phyloP scores from a whole-genome alignment of 148 eudicot species.

The Hydrangea macrophylla region DNA sequence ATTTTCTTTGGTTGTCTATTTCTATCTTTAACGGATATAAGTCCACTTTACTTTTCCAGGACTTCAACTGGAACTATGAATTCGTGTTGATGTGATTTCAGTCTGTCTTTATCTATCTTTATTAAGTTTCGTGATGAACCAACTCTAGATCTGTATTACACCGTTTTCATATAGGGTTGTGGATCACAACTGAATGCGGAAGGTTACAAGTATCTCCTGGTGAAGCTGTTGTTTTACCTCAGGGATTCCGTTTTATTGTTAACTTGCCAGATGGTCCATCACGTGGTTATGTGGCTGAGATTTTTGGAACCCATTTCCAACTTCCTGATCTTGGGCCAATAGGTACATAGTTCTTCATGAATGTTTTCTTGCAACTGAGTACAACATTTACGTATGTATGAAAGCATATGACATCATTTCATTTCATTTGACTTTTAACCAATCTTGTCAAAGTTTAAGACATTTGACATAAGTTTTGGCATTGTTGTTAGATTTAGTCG shows the following conservation, averaged over 20 bases:
- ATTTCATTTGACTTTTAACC: neutral
- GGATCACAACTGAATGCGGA: constrained; percentile 95
- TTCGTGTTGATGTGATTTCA: neutral
- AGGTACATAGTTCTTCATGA: constrained; percentile 37
- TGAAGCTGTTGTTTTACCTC: constrained; percentile 81
- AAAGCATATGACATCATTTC: neutral
- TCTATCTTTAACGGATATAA: neutral
- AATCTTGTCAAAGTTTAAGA: neutral
- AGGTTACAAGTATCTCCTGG: constrained; percentile 82
- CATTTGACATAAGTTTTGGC: no score
- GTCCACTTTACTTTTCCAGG: neutral
- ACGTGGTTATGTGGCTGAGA: constrained; percentile 92
- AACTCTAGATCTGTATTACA: neutral
- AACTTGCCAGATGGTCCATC: constrained; percentile 92
- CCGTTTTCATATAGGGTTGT: constrained; percentile 51
- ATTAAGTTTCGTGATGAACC: neutral
- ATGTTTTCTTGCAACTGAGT: neutral
- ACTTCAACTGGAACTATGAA: neutral
- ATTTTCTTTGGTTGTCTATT: no score
- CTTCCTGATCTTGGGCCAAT: constrained; percentile 98
- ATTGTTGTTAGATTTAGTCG: no score
- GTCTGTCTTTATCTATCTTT: neutral
- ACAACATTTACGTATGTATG: neutral
- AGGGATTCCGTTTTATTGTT: constrained; percentile 81
- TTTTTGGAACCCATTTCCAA: constrained; percentile 89